Percentiles rank a stretch among this genome's conserved stretches.
Evolutionary conservation across 78 protist genomes (phyloP).

Genomic region (Monosiga brevicollis): DNA sequence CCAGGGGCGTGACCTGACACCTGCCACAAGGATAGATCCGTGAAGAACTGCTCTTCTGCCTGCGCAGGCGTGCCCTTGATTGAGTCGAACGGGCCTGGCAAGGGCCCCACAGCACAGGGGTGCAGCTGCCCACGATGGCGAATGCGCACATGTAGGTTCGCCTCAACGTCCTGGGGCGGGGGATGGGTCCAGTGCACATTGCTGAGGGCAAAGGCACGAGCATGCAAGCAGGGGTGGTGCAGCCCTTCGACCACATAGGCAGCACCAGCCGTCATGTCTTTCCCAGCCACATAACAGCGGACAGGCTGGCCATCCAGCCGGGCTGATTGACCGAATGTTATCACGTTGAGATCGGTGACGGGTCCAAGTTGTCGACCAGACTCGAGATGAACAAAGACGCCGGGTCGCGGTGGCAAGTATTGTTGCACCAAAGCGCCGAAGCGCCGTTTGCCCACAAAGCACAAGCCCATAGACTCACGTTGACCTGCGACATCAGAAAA

Average conservation of each 20-base stretch:
- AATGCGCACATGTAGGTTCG: too few species aligned
- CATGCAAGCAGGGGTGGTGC: not conserved
- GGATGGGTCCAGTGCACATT: too few species aligned
- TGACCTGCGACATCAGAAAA: not conserved
- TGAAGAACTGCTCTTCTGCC: too few species aligned
- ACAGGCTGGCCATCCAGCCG: not conserved
- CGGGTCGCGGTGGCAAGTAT: constrained; percentile 1
- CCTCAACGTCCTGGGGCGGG: too few species aligned
- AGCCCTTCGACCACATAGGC: not conserved
- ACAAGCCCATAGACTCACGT: constrained; percentile 26
- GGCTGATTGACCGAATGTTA: not conserved
- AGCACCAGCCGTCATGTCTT: not conserved
- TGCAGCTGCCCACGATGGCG: too few species aligned
- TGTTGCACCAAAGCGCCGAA: not conserved
- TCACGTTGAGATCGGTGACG: not conserved
- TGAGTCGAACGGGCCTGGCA: too few species aligned
- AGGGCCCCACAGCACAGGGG: too few species aligned
- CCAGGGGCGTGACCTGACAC: too few species aligned
- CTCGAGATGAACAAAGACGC: not conserved
- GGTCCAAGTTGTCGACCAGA: not conserved
- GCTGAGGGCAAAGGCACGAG: too few species aligned
- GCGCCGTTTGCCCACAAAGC: constrained; percentile 39
- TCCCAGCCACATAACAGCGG: not conserved
- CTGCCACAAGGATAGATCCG: too few species aligned
- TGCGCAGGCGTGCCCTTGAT: too few species aligned